A percentile compares a stretch with the other conserved stretches of the same genome.
These are phyloP conservation scores for Aspergillus persii DNA, from an alignment of 2,329 filamentous ascomycete genomes.

Conservation along the genomic window DNA sequence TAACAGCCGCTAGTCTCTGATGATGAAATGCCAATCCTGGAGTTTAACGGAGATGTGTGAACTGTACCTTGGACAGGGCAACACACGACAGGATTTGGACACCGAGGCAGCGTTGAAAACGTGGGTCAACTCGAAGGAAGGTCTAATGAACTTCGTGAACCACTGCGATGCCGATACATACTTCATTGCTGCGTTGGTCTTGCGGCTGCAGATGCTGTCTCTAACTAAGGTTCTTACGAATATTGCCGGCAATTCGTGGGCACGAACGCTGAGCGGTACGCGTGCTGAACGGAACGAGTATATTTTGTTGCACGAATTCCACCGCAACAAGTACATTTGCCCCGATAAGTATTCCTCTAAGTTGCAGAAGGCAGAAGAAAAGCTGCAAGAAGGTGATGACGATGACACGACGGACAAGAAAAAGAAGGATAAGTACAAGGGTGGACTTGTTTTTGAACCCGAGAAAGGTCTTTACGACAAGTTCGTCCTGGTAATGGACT, in stretches of 20 bases:
- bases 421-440: conserved; percentile 99
- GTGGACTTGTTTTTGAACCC: conserved; percentile 95
- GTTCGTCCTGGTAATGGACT: conserved; percentile 99
- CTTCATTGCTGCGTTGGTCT: conserved; percentile 85
- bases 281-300: conserved; percentile 98
- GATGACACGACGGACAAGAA: conserved; percentile 69
- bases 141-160: conserved; percentile 87
- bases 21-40: conserved; percentile 98
- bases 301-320: conserved; percentile 95
- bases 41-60: conserved; percentile 97
- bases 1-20: conserved; percentile 62
- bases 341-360: conserved; percentile 89
- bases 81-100: conserved; percentile 78
- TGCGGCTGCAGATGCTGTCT: conserved; percentile 87
- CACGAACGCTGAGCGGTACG: conserved; percentile 89
- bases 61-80: conserved; percentile 73
- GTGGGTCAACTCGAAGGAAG: conserved; percentile 79
- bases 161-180: conserved; percentile 96
- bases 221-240: conserved; percentile 95
- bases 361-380: conserved; percentile 70
- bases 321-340: conserved; percentile 96
- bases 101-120: conserved; percentile 82
- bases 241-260: conserved; percentile 96
- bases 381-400: conserved; percentile 64
- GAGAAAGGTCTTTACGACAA: conserved; percentile 98